Percentiles rank a stretch among this genome's conserved stretches.
phyloP scores from a whole-genome alignment of 495 filamentous ascomycete genomes.

The Aspergillus bridgeri region DNA sequence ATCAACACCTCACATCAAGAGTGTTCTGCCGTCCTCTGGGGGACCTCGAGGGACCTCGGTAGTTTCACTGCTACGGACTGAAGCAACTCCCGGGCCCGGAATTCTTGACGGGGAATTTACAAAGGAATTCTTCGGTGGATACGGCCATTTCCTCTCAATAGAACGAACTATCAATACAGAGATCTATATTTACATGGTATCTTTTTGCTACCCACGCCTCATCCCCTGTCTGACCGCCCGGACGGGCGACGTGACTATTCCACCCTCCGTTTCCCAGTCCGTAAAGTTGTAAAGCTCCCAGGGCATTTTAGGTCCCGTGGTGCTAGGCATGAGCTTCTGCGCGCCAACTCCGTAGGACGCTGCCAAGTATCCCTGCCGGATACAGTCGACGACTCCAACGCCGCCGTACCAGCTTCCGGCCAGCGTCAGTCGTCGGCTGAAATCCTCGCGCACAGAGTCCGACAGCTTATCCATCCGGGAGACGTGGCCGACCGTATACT shows the following conservation, averaged over 20 bases:
- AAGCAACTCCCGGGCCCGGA: background rate
- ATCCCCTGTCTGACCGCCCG: conserved; percentile 12
- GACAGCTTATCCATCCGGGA: conserved; percentile 58
- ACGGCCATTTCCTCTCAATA: background rate
- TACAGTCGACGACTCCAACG: conserved; percentile 64
- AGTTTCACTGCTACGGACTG: background rate
- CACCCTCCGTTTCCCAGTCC: conserved; percentile 34
- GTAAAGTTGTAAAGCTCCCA: conserved; percentile 20
- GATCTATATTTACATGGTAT: conserved; percentile 1
- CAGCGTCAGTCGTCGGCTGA: conserved; percentile 62
- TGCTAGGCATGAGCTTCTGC: conserved; percentile 25
- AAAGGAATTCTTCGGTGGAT: background rate
- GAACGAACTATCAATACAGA: background rate
- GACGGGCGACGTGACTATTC: conserved; percentile 32
- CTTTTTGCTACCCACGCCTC: background rate
- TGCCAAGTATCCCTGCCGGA: conserved; percentile 43
- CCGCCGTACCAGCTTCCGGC: conserved; percentile 74
- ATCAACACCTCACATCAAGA: background rate
- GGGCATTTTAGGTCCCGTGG: conserved; percentile 7
- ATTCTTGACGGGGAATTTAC: background rate
- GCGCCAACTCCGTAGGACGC: conserved; percentile 32
- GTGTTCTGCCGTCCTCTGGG: background rate
- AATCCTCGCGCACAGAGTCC: conserved; percentile 51
- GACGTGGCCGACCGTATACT: conserved; percentile 78
- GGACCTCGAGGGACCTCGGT: background rate